Conservation (phyloP, 352 stramenopile species). For the Blastocystis sp. region DNA sequence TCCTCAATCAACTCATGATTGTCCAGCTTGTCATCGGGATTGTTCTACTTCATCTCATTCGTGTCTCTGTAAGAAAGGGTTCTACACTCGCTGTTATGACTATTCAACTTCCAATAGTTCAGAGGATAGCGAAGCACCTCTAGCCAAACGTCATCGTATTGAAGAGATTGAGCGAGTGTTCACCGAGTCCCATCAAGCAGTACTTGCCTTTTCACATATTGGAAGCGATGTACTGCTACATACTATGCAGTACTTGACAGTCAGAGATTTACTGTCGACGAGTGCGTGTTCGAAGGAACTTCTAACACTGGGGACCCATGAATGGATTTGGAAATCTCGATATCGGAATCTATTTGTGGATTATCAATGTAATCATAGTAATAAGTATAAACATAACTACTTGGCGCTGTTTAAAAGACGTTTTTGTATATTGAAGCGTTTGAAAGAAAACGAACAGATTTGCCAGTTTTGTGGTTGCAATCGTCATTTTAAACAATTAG, state of each 20-base stretch:
- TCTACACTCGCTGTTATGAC: slow-evolving; percentile 6
- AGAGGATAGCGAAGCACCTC: neutral
- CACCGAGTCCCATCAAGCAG: neutral
- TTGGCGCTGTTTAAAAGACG: neutral
- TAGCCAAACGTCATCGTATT: neutral
- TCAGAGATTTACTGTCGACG: neutral
- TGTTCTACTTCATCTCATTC: neutral
- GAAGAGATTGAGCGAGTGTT: neutral
- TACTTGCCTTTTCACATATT: neutral
- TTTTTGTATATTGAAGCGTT: neutral
- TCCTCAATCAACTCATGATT: neutral
- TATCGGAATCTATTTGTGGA: slow-evolving; percentile 7
- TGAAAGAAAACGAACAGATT: neutral
- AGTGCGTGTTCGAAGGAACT: neutral
- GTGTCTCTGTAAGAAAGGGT: neutral
- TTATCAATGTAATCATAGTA: slow-evolving; percentile 6
- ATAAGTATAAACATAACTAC: slow-evolving; percentile 16
- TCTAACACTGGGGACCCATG: neutral
- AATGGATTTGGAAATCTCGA: slow-evolving; percentile 8
- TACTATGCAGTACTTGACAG: neutral
- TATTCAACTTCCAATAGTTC: neutral
- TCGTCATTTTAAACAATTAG: neutral
- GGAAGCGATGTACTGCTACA: neutral
- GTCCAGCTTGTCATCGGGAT: neutral
- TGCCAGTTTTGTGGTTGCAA: slow-evolving; percentile 32